These are phyloP conservation scores for Nitzschia sp. DNA, from an alignment of 108 stramenopile genomes.

Conservation along the genomic window DNA sequence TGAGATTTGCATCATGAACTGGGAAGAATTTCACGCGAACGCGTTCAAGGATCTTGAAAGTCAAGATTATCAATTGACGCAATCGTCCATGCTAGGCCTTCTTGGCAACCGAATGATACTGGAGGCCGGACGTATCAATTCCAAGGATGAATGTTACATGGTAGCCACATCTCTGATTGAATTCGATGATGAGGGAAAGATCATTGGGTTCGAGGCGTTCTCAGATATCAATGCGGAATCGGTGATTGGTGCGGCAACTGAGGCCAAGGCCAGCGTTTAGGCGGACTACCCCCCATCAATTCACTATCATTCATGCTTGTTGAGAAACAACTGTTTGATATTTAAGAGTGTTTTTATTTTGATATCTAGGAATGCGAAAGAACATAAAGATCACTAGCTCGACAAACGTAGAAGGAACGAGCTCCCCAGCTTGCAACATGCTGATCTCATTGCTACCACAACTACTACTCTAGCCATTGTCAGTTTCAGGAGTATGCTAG, in stretches of 20 bases:
- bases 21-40: not conserved
- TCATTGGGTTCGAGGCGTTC: conserved; percentile 1
- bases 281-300: no score
- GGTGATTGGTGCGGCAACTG: not conserved
- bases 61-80: not conserved
- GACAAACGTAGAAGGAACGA: no score
- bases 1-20: not conserved
- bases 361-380: no score
- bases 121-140: conserved; percentile 2
- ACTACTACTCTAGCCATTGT: no score
- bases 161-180: not conserved
- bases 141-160: conserved; percentile 2
- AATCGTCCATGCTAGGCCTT: not conserved
- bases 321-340: no score
- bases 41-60: not conserved
- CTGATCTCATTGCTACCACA: no score
- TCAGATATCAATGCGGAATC: not conserved
- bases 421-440: no score
- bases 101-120: conserved; percentile 1
- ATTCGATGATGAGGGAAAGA: conserved; percentile 4
- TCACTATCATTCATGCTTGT: no score
- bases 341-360: no score
- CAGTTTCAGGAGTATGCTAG: no score
- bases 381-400: no score
- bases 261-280: no score